Conservation (phyloP, 2,329 filamentous ascomycete species). For the Xylariales sp. region DNA sequence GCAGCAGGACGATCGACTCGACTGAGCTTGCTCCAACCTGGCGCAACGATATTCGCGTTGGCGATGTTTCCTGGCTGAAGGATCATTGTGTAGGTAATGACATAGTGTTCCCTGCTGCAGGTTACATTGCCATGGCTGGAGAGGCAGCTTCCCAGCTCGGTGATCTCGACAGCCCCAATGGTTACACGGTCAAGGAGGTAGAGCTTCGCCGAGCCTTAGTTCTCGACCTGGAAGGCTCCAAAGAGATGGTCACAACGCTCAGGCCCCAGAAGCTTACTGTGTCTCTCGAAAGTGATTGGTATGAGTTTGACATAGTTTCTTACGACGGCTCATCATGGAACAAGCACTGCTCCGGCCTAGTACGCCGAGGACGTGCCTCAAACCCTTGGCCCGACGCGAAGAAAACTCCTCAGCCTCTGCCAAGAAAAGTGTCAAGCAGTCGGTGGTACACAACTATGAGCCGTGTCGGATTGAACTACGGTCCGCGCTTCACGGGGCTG, state of each 20-base stretch:
- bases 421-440: neutral
- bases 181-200: neutral
- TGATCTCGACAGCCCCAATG: too few species aligned
- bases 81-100: conserved; percentile 3
- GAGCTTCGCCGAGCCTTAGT: neutral
- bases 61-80: conserved; percentile 2
- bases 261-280: neutral
- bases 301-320: neutral
- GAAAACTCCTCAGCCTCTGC: neutral
- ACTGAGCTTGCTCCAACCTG: neutral
- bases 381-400: neutral
- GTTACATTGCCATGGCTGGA: neutral
- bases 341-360: neutral
- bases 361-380: neutral
- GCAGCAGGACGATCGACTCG: neutral
- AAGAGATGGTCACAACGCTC: neutral
- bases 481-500: neutral
- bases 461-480: neutral
- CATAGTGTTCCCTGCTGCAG: conserved; percentile 4
- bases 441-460: neutral
- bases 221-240: neutral
- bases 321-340: neutral
- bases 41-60: neutral
- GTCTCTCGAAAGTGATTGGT: neutral
- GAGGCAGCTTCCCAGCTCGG: neutral